Base-by-base conservation (phyloP, 768 basidiomycete species). In the Podaxis sp. region DNA sequence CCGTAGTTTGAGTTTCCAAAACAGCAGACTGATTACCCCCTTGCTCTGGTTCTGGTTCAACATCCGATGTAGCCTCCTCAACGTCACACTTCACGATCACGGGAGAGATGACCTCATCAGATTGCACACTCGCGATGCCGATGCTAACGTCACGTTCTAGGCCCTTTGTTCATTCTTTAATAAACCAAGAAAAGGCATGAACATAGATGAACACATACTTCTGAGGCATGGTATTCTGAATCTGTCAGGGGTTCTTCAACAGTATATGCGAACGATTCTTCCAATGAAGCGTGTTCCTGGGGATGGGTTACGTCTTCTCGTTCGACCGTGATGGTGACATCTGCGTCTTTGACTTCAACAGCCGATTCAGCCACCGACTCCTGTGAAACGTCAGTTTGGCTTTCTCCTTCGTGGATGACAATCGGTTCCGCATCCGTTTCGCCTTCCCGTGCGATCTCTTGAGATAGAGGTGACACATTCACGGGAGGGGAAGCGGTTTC, bases 171-270 rank as follows among this genome's bases (percentile, higher is more conserved):
- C 24, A 22, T 53, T 24, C 12, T 39, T 54, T 17, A 38, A 19
- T 58, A 63, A 63, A 42, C 59, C 17, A 46, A 13, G 24, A 38
- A 22, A 38, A 53, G 28, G 40, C 5, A 28, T 6, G n/a, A 62
- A 11, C 7, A 38, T 8, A 11, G 36, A 40, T 24, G 26, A 52
- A 46, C 22, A 68, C 74, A 52, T 64, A 79, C 79, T 73, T 68
- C 73, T 12, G 71, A 75, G 17, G 63, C 57, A 24, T 73, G 65
- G 13, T 68, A 74, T 48, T 78, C 75, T 1, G 67, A 68, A 24
- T 56, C 64, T 4, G 69, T 71, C 33, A 66, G 44, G 8, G 71
- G 65, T 67, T 77, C 79, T 61, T 78, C 77, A 11, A 78, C 70
- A 46, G 64, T 59, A 63, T 73, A 73, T 2, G 55, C 24, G 8